Percentiles rank a stretch among this genome's conserved stretches.
phyloP scores from a whole-genome alignment of 1,284 basidiomycete genomes.

The Fistulina hepatica region DNA sequence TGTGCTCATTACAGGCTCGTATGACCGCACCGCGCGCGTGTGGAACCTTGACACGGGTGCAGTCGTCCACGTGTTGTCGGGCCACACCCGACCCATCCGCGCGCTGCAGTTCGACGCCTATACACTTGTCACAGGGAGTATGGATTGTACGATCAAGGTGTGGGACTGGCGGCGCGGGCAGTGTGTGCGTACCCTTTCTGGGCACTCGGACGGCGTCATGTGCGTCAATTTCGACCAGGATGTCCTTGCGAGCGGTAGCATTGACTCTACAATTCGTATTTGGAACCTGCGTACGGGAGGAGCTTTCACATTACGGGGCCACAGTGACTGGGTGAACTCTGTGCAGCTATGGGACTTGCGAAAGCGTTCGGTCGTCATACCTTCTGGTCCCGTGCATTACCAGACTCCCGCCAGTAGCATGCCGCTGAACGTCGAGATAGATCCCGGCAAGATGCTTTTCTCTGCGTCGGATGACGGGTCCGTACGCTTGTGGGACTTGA shows the following conservation, averaged over 20 bases:
- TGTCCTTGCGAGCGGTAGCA: constrained; percentile 84
- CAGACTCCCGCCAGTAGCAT: no score
- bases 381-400: no score
- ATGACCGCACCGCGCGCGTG: constrained; percentile 89
- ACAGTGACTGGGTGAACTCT: constrained; percentile 94
- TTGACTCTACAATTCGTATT: constrained; percentile 83
- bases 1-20: constrained; percentile 94
- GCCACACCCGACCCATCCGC: constrained; percentile 86
- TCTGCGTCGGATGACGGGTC: constrained; percentile 93
- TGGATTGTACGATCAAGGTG: constrained; percentile 93
- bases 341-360: constrained; percentile 95
- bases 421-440: constrained; percentile 40
- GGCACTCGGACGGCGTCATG: constrained; percentile 91
- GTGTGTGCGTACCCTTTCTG: constrained; percentile 78
- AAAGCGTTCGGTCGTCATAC: constrained; percentile 37
- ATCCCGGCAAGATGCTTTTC: constrained; percentile 88
- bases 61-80: constrained; percentile 74
- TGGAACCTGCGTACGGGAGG: constrained; percentile 94
- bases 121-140: constrained; percentile 92
- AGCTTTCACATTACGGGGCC: constrained; percentile 88
- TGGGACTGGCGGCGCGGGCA: constrained; percentile 97
- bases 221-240: constrained; percentile 90
- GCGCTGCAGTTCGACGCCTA: constrained; percentile 94
- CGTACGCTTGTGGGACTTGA: constrained; percentile 92
- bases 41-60: constrained; percentile 95